Evolutionary conservation across 2,329 filamentous ascomycete genomes (phyloP), one percentile per base, ranked within the genome.

Genomic region (Cytospora leucostoma): DNA sequence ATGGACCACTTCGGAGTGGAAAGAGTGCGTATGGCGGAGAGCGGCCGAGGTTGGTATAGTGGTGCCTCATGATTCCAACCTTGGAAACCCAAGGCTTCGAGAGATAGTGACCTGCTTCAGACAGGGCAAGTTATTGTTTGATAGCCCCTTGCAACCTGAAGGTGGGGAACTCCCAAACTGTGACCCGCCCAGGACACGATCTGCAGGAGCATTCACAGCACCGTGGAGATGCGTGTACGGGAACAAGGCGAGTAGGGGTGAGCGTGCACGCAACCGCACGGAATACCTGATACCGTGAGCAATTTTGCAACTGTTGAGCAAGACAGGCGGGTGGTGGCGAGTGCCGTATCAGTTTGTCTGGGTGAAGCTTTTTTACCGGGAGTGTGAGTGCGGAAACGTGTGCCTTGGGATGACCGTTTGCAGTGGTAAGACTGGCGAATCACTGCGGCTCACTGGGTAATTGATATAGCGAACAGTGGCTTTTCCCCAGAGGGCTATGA

Each of bases 211-310:
- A 47, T 62, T 56, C 63, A 65, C 59, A 33, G 50, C 34, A 40
- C 34, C 40, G 63, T 65, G 59, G 62, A 62, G 40, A 35, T 8
- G n/a, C 10, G 63, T 62, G 63, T 59, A 52, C 51, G 38, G 58
- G 44, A 56, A 44, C n/a, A 35, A 19, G 38, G 47, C 33, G 37
- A 17, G 10, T 44, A 33, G 4, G 47, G 56, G 40, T 34, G 21
- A 15, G 19, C 4, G 7, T 54, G 33, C 35, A 57, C 64, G 61
- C 44, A 57, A 61, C 53, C 53, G 35, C 47, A 49, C 51, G 7
- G 37, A 32, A 19, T 21, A 17, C 27, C 19, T 47, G 32, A 38
- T 56, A 34, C 33, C 17, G 55, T 65, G 63, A 62, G 55, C 59
- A 55, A 65, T 12, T 47, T 11, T 37, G 40, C 55, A 32, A 49